Evolutionary conservation across 2,329 filamentous ascomycete species (phyloP).

Genomic region (Tothia fuscella): DNA sequence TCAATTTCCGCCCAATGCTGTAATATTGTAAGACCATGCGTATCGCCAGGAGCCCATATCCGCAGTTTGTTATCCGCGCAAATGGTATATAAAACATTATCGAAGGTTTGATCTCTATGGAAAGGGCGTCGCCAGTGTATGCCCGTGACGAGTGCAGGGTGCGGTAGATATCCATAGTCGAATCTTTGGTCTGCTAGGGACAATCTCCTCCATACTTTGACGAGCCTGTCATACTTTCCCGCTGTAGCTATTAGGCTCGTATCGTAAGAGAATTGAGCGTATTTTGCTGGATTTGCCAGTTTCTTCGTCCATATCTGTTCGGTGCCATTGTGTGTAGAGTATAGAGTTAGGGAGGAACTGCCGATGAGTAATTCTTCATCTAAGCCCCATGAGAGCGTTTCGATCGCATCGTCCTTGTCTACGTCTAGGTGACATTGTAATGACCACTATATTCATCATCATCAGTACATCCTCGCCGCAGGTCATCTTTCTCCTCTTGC

Average conservation of each 20-base stretch:
- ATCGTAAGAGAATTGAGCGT: constrained; percentile 73
- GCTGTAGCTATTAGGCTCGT: constrained; percentile 76
- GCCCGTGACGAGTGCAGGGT: constrained; percentile 67
- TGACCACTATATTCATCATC: constrained; percentile 37
- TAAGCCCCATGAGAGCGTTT: constrained; percentile 73
- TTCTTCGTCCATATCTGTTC: constrained; percentile 59
- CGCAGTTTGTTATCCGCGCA: constrained; percentile 70
- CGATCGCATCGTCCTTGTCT: constrained; percentile 36
- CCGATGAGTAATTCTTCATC: constrained; percentile 76
- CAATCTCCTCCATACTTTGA: constrained; percentile 91
- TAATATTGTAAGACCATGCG: constrained; percentile 57
- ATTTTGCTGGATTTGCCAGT: constrained; percentile 61
- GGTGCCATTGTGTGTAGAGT: constrained; percentile 41
- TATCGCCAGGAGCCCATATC: constrained; percentile 71
- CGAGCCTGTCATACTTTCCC: constrained; percentile 64
- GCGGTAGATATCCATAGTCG: constrained; percentile 81
- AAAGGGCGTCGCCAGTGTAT: constrained; percentile 76
- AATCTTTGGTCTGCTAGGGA: constrained; percentile 74
- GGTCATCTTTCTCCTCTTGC: background rate
- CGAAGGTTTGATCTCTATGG: constrained; percentile 63
- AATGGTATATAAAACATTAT: constrained; percentile 83
- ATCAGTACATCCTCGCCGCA: constrained; percentile 13
- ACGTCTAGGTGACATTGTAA: constrained; percentile 47
- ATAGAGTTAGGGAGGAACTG: constrained; percentile 58
- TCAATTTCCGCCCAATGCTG: constrained; percentile 74